These are phyloP conservation scores for Quercus aquifolioides DNA, from an alignment of 306 rosid genomes.

Conservation along the genomic window DNA sequence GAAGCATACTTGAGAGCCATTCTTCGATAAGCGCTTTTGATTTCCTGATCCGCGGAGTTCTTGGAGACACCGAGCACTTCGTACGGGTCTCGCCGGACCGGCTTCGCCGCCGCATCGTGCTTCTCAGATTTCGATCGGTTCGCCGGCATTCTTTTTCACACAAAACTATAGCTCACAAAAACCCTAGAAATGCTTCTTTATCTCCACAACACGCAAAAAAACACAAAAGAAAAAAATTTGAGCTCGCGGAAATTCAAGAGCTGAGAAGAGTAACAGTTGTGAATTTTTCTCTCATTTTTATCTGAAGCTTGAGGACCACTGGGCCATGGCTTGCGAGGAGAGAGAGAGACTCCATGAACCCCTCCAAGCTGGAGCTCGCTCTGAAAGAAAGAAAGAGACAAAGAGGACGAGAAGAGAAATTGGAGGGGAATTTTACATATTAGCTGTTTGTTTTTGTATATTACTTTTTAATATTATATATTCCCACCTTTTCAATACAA, in stretches of 20 bases:
- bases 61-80: conserved; percentile 92
- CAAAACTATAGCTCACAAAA: conserved; percentile 27
- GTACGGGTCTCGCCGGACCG: conserved; percentile 86
- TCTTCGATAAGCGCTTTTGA: conserved; percentile 85
- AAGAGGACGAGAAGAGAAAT: conserved; percentile 21
- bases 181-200: conserved; percentile 41
- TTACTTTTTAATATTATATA: not conserved
- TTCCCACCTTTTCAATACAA: not conserved
- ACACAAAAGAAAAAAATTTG: not conserved
- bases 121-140: conserved; percentile 82
- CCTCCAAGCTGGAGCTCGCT: conserved; percentile 35
- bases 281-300: conserved; percentile 1
- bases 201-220: not conserved
- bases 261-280: conserved; percentile 9
- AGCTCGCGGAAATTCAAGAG: conserved; percentile 20
- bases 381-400: conserved; percentile 31
- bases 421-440: conserved; percentile 35
- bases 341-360: conserved; percentile 42
- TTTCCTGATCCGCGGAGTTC: conserved; percentile 90
- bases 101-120: conserved; percentile 54
- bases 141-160: conserved; percentile 54
- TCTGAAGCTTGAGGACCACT: conserved; percentile 8
- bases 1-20: conserved; percentile 90
- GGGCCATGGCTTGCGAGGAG: conserved; percentile 28
- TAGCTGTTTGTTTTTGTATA: conserved; percentile 23